Conservation (phyloP, 108 stramenopile genomes). For the Seminavis robusta region DNA sequence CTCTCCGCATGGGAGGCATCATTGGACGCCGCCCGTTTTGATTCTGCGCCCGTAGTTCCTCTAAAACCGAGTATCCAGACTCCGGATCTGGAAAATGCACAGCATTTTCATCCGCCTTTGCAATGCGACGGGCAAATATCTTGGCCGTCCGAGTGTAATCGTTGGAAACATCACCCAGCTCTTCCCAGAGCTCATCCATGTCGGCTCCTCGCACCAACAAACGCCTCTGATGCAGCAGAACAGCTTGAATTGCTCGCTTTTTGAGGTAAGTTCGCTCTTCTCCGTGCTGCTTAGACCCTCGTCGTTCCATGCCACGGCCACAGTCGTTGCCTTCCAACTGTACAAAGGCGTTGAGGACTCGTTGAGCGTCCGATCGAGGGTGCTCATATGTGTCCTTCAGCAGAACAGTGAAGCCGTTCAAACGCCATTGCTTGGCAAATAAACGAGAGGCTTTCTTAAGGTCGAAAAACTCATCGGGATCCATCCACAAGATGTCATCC, state of each 20-base stretch:
- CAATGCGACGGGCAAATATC: conserved; percentile 11
- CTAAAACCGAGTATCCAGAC: too few relatives aligned
- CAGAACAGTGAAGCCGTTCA: conserved; percentile 4
- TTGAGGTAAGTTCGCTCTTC: conserved; percentile 10
- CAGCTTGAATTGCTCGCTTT: not conserved
- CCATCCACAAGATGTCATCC: too few relatives aligned
- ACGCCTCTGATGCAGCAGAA: conserved; percentile 3
- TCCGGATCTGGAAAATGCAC: too few relatives aligned
- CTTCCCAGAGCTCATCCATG: not conserved
- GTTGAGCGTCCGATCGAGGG: not conserved
- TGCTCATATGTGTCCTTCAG: conserved; percentile 9
- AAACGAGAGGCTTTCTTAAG: conserved; percentile 2
- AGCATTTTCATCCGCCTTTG: conserved; percentile 7
- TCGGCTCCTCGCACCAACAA: not conserved
- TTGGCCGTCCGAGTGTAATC: conserved; percentile 5
- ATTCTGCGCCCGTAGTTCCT: too few relatives aligned
- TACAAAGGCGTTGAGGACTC: conserved; percentile 6
- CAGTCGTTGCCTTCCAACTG: conserved; percentile 6
- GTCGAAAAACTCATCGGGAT: not conserved
- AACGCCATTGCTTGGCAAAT: conserved; percentile 5
- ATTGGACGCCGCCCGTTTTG: too few relatives aligned
- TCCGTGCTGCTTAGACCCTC: conserved; percentile 3
- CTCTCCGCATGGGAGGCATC: too few relatives aligned
- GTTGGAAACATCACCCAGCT: not conserved
- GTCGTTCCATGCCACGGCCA: conserved; percentile 10